Evolutionary conservation across 768 basidiomycete species (phyloP), one percentile per base, ranked within the genome.

Genomic region (Lactarius quietus): DNA sequence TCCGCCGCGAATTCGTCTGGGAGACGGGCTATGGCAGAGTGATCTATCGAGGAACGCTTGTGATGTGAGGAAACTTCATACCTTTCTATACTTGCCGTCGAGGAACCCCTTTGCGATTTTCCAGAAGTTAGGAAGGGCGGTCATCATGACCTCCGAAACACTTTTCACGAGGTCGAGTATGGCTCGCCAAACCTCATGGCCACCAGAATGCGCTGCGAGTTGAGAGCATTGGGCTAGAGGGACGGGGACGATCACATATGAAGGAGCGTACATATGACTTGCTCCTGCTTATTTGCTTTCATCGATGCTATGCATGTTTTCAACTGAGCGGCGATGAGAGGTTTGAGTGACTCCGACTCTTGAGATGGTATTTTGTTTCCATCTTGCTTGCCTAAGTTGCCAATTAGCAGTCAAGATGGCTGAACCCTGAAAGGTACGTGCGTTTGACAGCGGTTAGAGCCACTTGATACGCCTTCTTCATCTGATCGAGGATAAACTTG

Each of bases 41-140:
- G 53, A 1, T 36, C 39, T 36, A 38, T 9, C 20, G 55, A 45
- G 39, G 2, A 3, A 61, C 26, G 9, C 29, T 39, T 43, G 28
- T n/a, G 59, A 57, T 51, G 31, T 57, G 62, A 56, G 57, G 43
- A 28, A 45, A 28, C 52, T 14, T 18, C 62, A 4, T 61, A 95
- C 95, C 83, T 88, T 93, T 74, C 87, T 89, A 74, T 91, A 95
- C 75, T 92, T 94, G 6, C 97, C 96, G 51, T 97, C 95, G 78
- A 95, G 86, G 72, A 95, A 96, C 28, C 84, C 86, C 75, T 86
- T 92, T 2, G 92, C 88, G 56, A 99, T 91, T 73, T 87, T 90
- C 93, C 94, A 96, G 77, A 98, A 98, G 71, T 84, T 92, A 17
- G 96, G 95, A 28, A 99, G 82, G 1, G 89, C 84, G n/a, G 87